phyloP scores from a whole-genome alignment of 2,329 filamentous ascomycete species.

The Diplocarpon rosae region DNA sequence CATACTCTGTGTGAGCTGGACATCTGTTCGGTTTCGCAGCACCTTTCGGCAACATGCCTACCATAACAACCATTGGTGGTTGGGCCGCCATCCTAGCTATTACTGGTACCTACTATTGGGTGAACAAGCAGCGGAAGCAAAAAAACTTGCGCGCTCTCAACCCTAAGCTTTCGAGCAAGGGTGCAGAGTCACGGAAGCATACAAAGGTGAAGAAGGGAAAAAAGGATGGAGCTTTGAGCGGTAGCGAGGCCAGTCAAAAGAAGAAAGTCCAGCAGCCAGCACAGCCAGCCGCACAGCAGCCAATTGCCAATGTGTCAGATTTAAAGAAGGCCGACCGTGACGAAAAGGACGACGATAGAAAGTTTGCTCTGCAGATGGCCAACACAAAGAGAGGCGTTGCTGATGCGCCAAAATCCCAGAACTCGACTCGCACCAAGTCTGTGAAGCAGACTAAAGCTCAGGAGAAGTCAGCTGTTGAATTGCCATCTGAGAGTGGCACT shows the following conservation, averaged over 20 bases:
- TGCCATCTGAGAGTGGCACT: constrained; percentile 35
- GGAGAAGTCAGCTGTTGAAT: constrained; percentile 35
- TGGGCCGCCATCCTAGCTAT: constrained; percentile 28
- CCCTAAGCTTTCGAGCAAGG: constrained; percentile 14
- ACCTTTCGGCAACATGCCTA: constrained; percentile 12
- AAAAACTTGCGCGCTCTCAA: constrained; percentile 14
- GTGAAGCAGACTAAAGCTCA: constrained; percentile 58
- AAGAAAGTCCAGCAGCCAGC: constrained; percentile 14
- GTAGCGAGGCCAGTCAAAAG: constrained; percentile 17
- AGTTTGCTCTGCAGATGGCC: constrained; percentile 66
- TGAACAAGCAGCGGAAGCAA: constrained; percentile 15
- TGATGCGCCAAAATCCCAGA: constrained; percentile 43
- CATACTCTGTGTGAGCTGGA: neutral
- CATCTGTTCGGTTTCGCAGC: neutral
- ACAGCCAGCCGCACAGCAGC: constrained; percentile 7
- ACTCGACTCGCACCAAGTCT: constrained; percentile 37
- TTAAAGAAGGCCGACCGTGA: constrained; percentile 12
- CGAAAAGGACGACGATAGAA: constrained; percentile 56
- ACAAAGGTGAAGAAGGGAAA: constrained; percentile 20
- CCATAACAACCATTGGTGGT: constrained; percentile 28
- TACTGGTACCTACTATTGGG: constrained; percentile 23
- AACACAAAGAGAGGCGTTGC: constrained; percentile 57
- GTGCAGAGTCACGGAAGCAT: constrained; percentile 19
- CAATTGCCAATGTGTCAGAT: constrained; percentile 2
- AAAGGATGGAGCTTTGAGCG: constrained; percentile 18